Evolutionary conservation across 768 basidiomycete species (phyloP).

Genomic region (Naganishia friedmannii): DNA sequence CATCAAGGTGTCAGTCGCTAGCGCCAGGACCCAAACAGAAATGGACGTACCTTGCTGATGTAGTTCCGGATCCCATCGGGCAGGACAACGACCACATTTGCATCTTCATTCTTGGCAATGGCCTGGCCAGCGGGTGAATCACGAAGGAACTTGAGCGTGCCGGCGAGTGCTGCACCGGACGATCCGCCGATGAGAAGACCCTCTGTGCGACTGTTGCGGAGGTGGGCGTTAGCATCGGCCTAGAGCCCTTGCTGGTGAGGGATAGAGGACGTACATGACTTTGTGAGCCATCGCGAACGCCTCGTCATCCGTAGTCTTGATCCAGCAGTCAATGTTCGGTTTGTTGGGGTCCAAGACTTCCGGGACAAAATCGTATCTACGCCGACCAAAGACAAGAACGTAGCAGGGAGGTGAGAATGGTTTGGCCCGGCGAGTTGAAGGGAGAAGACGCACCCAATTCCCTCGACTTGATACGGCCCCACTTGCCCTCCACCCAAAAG

Average conservation of each 20-base stretch:
- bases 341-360: slow-evolving; percentile 72
- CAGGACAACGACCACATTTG: slow-evolving; percentile 83
- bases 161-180: slow-evolving; percentile 79
- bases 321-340: slow-evolving; percentile 61
- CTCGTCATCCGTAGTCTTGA: slow-evolving; percentile 79
- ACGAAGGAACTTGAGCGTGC: slow-evolving; percentile 73
- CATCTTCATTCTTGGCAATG: slow-evolving; percentile 63
- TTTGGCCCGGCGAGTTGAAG: not conserved
- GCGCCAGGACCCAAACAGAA: not conserved
- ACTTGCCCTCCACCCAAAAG: slow-evolving; percentile 65
- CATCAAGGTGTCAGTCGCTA: not conserved
- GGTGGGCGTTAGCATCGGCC: slow-evolving; percentile 2
- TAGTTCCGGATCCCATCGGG: slow-evolving; percentile 65
- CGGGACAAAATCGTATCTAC: slow-evolving; percentile 78
- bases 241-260: not conserved
- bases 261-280: slow-evolving; percentile 58
- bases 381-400: not conserved
- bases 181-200: slow-evolving; percentile 91
- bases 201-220: slow-evolving; percentile 61
- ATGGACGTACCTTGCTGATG: slow-evolving; percentile 26
- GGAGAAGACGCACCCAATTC: slow-evolving; percentile 67
- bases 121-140: slow-evolving; percentile 62
- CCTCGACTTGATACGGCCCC: slow-evolving; percentile 74
- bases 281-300: slow-evolving; percentile 71
- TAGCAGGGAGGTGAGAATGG: not conserved